phyloP scores from a whole-genome alignment of 2,329 filamentous ascomycete species.

The Fusarium decemcellulare region DNA sequence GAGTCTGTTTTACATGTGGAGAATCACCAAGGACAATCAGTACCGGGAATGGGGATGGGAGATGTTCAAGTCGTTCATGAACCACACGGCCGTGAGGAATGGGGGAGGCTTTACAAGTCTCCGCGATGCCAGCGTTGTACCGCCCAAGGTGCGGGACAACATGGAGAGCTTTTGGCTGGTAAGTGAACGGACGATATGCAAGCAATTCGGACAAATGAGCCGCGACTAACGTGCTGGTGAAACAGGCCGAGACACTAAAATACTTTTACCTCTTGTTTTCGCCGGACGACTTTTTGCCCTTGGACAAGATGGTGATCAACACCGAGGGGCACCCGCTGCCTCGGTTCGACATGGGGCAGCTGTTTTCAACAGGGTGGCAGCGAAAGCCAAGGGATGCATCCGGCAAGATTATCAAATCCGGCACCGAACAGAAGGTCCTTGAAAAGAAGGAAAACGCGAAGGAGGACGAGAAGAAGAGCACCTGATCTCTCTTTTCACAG shows the following conservation, averaged over 20 bases:
- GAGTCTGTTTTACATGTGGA: slow-evolving; percentile 98
- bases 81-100: slow-evolving; percentile 84
- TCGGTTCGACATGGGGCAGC: slow-evolving; percentile 82
- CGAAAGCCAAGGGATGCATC: slow-evolving; percentile 72
- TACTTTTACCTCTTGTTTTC: slow-evolving; percentile 98
- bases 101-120: slow-evolving; percentile 88
- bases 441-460: slow-evolving; percentile 22
- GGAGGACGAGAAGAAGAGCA: slow-evolving; percentile 19
- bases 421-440: slow-evolving; percentile 30
- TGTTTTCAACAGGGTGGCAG: slow-evolving; percentile 87
- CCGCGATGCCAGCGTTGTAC: slow-evolving; percentile 79
- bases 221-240: slow-evolving; percentile 28
- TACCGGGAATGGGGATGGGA: slow-evolving; percentile 99
- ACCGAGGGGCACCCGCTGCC: slow-evolving; percentile 96
- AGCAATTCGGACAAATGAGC: not conserved
- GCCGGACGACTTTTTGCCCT: slow-evolving; percentile 82
- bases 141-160: slow-evolving; percentile 82
- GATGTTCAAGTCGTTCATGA: slow-evolving; percentile 94
- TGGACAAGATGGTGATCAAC: slow-evolving; percentile 93
- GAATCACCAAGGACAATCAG: slow-evolving; percentile 89
- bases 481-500: slow-evolving; percentile 3
- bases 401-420: slow-evolving; percentile 54
- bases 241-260: slow-evolving; percentile 92
- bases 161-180: slow-evolving; percentile 99
- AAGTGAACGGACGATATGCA: slow-evolving; percentile 53